Percentiles rank a stretch among this genome's conserved stretches.
These are phyloP conservation scores for Podospora anserina DNA, from an alignment of 495 filamentous ascomycete species.

Conservation along the genomic window DNA sequence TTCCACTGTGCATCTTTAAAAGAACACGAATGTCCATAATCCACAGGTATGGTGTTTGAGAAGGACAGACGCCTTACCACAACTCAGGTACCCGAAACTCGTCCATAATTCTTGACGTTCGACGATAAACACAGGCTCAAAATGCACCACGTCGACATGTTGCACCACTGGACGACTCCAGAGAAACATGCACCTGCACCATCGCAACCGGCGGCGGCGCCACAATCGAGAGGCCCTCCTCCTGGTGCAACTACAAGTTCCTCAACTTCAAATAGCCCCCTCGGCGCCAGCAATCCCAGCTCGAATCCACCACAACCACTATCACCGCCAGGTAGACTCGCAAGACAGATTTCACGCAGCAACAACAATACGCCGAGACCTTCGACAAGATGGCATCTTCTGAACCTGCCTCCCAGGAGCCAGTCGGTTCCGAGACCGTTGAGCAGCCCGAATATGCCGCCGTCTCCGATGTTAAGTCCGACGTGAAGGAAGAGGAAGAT, in stretches of 20 bases:
- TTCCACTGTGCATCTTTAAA: not conserved
- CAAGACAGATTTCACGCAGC: not conserved
- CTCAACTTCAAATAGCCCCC: not conserved
- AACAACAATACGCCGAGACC: not conserved
- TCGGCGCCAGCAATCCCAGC: not conserved
- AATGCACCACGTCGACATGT: slow-evolving; percentile 18
- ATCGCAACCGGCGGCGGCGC: not conserved
- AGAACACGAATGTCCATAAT: not conserved
- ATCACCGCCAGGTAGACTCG: not conserved
- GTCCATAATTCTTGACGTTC: no score
- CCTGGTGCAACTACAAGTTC: not conserved
- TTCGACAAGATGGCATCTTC: not conserved
- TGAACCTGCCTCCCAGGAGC: slow-evolving; percentile 26
- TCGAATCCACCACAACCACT: not conserved
- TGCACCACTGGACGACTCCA: slow-evolving; percentile 18
- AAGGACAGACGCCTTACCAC: not conserved
- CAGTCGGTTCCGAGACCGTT: slow-evolving; percentile 22
- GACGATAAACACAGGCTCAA: not conserved
- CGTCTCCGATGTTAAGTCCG: slow-evolving; percentile 27
- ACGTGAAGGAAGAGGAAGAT: slow-evolving; percentile 27
- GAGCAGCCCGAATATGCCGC: slow-evolving; percentile 25
- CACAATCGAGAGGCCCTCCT: not conserved
- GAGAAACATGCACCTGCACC: not conserved
- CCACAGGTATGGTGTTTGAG: not conserved
- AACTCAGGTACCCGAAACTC: not conserved